phyloP scores from a whole-genome alignment of 805 yeast species.

The Priceomyces fermenticarens region DNA sequence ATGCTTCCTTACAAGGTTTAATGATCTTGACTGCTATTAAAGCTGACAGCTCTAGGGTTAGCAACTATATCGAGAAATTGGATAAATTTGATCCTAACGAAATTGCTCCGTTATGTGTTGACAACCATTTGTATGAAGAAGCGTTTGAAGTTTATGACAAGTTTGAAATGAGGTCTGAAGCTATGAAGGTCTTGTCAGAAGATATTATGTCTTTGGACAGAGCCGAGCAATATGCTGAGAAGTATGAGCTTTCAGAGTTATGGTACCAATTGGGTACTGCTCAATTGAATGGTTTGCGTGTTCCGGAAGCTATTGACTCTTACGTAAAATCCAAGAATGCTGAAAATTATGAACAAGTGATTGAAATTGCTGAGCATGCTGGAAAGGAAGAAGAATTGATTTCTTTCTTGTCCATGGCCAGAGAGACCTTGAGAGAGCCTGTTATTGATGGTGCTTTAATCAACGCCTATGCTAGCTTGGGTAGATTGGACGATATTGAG shows the following conservation, averaged over 20 bases:
- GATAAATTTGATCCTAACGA: slow-evolving; percentile 91
- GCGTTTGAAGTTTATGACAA: slow-evolving; percentile 91
- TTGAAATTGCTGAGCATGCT: slow-evolving; percentile 90
- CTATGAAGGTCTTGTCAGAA: slow-evolving; percentile 87
- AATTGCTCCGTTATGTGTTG: slow-evolving; percentile 89
- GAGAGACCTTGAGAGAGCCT: slow-evolving; percentile 88
- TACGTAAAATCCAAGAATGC: slow-evolving; percentile 92
- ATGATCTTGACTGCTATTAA: slow-evolving; percentile 91
- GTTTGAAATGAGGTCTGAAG: slow-evolving; percentile 71
- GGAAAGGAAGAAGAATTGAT: slow-evolving; percentile 94
- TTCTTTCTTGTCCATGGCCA: slow-evolving; percentile 85
- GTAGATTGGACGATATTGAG: slow-evolving; percentile 75
- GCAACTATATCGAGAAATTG: slow-evolving; percentile 79
- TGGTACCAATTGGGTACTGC: slow-evolving; percentile 97
- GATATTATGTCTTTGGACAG: slow-evolving; percentile 92
- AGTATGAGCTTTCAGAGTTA: slow-evolving; percentile 76
- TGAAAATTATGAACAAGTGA: slow-evolving; percentile 82
- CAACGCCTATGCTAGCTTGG: slow-evolving; percentile 79
- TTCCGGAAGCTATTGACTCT: slow-evolving; percentile 87
- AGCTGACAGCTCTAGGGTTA: slow-evolving; percentile 86
- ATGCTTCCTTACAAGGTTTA: slow-evolving; percentile 91
- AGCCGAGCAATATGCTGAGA: slow-evolving; percentile 90
- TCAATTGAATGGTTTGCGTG: slow-evolving; percentile 88
- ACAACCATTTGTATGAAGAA: slow-evolving; percentile 85
- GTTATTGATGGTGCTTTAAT: slow-evolving; percentile 89